Percentiles rank a stretch among this genome's conserved stretches.
Conservation (phyloP, 1,284 basidiomycete species). For the Ganoderma lucidum region DNA sequence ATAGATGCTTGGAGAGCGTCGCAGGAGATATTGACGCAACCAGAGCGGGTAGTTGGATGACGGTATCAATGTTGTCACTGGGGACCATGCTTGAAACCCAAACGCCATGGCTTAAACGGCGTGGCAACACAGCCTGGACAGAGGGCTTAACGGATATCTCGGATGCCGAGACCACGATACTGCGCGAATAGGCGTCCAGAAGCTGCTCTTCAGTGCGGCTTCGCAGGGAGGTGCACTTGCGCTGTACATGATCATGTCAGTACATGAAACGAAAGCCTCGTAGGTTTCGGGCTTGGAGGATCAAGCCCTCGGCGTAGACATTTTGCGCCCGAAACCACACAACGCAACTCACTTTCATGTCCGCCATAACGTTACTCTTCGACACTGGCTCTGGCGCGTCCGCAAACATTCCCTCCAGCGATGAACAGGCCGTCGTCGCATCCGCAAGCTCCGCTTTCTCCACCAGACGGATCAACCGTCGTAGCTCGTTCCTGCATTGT, state of each 20-base stretch:
- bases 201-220: conserved; percentile 76
- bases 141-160: conserved; percentile 57
- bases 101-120: conserved; percentile 1
- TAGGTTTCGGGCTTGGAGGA: not conserved
- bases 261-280: conserved; percentile 9
- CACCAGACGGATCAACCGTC: conserved; percentile 52
- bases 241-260: conserved; percentile 46
- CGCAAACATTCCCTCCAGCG: conserved; percentile 54
- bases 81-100: conserved; percentile 12
- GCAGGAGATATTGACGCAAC: conserved; percentile 64
- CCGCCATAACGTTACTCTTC: conserved; percentile 57
- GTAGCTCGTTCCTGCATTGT: conserved; percentile 55
- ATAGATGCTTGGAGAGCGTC: conserved; percentile 62
- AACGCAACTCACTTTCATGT: conserved; percentile 60
- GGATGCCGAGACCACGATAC: conserved; percentile 58
- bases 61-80: conserved; percentile 65
- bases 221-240: conserved; percentile 58
- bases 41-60: conserved; percentile 61
- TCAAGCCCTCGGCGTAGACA: no score
- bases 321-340: not conserved
- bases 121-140: conserved; percentile 59
- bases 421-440: conserved; percentile 54
- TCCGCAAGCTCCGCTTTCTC: conserved; percentile 66
- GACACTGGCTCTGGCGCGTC: conserved; percentile 60
- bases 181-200: conserved; percentile 68